phyloP scores from a whole-genome alignment of 2,329 filamentous ascomycete species.

The Verticillium nubilum region DNA sequence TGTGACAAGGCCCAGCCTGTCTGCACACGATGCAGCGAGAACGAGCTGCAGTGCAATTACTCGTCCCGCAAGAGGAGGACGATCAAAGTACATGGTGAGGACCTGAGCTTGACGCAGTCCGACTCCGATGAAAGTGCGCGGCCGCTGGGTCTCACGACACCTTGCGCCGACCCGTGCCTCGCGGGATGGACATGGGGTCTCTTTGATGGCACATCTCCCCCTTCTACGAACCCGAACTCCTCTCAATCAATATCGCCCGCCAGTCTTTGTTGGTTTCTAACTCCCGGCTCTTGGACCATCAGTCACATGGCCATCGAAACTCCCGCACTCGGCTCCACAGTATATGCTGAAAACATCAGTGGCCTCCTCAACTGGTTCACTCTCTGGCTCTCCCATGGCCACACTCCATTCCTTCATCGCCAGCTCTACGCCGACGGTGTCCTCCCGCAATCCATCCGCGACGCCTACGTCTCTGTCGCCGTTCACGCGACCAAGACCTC shows the following conservation, averaged over 20 bases:
- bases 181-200: not conserved
- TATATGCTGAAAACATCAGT: not conserved
- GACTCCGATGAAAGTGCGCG: not conserved
- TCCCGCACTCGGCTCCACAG: not conserved
- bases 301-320: not conserved
- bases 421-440: constrained; percentile 12
- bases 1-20: not conserved
- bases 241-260: not conserved
- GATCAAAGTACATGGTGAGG: not conserved
- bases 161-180: no score
- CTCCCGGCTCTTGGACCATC: not conserved
- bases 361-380: not conserved
- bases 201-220: not conserved
- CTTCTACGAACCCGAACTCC: not conserved
- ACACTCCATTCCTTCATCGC: constrained; percentile 16
- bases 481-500: not conserved
- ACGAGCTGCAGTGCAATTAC: not conserved
- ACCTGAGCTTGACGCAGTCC: not conserved
- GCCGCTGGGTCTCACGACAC: no score
- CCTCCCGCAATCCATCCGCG: constrained; percentile 6
- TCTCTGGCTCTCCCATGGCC: constrained; percentile 2
- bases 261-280: not conserved
- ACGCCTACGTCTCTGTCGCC: constrained; percentile 10
- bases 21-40: not conserved
- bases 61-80: not conserved